Evolutionary conservation across 1,139 yeast genomes (phyloP).

Genomic region (Pichia sp.): DNA sequence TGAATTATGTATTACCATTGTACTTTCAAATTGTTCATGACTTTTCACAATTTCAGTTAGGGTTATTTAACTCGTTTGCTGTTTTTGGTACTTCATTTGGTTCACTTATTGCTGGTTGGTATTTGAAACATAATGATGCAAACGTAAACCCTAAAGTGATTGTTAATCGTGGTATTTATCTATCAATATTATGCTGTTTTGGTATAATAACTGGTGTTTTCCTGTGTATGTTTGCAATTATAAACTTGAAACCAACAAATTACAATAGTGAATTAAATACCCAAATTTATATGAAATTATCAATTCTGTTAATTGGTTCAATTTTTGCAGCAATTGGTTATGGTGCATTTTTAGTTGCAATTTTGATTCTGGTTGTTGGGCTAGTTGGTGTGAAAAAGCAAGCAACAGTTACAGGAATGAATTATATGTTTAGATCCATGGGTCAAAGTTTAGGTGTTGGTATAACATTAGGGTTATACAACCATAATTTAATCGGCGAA

Average conservation of each 20-base stretch:
- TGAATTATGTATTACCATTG: slow-evolving; percentile 33
- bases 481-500: slow-evolving; percentile 26
- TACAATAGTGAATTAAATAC: slow-evolving; percentile 12
- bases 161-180: slow-evolving; percentile 47
- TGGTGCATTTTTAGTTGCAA: slow-evolving; percentile 41
- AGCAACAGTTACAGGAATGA: slow-evolving; percentile 38
- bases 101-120: slow-evolving; percentile 51
- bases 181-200: slow-evolving; percentile 23
- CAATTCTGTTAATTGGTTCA: slow-evolving; percentile 34
- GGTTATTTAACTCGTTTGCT: slow-evolving; percentile 42
- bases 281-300: slow-evolving; percentile 16
- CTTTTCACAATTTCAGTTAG: slow-evolving; percentile 46
- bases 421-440: slow-evolving; percentile 39
- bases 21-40: slow-evolving; percentile 47
- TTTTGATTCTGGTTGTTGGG: slow-evolving; percentile 40
- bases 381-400: slow-evolving; percentile 33
- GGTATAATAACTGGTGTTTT: slow-evolving; percentile 26
- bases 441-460: slow-evolving; percentile 45
- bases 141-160: slow-evolving; percentile 49
- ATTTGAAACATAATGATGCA: slow-evolving; percentile 41
- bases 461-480: slow-evolving; percentile 35
- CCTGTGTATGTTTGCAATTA: slow-evolving; percentile 16
- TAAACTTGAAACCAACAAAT: slow-evolving; percentile 21
- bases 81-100: slow-evolving; percentile 46
- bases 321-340: slow-evolving; percentile 34